Base-by-base conservation (phyloP, 2,329 filamentous ascomycete species). In the Ophiostoma ips region DNA sequence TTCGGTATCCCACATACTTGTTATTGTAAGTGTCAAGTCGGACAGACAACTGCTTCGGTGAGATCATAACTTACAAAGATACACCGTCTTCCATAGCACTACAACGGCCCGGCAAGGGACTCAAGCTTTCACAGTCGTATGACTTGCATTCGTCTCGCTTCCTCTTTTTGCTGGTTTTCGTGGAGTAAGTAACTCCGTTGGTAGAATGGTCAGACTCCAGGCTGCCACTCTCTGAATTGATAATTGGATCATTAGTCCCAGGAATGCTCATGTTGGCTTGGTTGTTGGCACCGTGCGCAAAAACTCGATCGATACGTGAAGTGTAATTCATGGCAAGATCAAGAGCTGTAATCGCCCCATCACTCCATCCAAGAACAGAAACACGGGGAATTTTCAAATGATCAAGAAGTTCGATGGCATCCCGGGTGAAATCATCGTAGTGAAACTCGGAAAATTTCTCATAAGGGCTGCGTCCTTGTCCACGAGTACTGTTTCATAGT, bases 261-360 rank as follows among this genome's bases (percentile, higher is more conserved):
- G 43, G 43, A 21, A 33, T 45, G 30, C 43, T 45, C 43, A 45
- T 45, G 8, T 45, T 16, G 30, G 43, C 43, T 16, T 45, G 43
- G 43, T 45, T 45, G 43, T 45, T 45, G 16, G 43, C 43, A 30
- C 43, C 43, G 16, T 45, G 43, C 10, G 43, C 43, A 45, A 45
- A 45, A 13, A 45, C 43, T 10, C 43, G 43, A n/a, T 45, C 43
- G 19, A 45, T 45, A 7, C 43, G 43, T 5, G 43, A 45, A 10
- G 43, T 45, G 30, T 34, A 45, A 16, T 45, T 45, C 43, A 45
- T 45, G 30, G 43, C 43, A 15, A 45, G 43, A 21, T 34, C 43
- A 9, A 45, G 12, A n/a, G 28, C 43, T 11, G 43, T 45, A 9
- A 45, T 45, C n/a, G 43, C 43, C 3, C 43, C 43, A n/a, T 45